Percentiles rank a stretch among this genome's conserved stretches.
Conservation (phyloP, 2,329 filamentous ascomycete genomes). For the Penicillium sumatraense region DNA sequence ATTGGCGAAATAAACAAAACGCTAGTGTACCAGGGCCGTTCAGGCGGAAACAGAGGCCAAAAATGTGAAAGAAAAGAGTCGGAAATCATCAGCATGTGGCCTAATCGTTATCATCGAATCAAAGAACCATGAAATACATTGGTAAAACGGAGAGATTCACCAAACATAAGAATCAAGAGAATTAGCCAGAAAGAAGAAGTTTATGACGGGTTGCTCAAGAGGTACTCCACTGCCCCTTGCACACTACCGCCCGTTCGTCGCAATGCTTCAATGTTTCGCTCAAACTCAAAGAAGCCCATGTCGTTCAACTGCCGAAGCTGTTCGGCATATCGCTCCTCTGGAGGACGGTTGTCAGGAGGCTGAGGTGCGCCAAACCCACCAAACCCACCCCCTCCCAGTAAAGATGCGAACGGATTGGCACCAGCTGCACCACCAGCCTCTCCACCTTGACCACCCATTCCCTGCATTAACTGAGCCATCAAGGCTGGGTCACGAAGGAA, state of each 20-base stretch:
- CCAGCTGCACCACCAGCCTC: slow-evolving; percentile 40
- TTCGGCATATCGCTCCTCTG: slow-evolving; percentile 89
- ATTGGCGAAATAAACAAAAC: slow-evolving; percentile 5
- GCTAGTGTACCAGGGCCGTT: slow-evolving; percentile 3
- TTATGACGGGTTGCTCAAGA: slow-evolving; percentile 41
- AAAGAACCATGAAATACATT: slow-evolving; percentile 1
- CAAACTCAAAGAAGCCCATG: slow-evolving; percentile 98
- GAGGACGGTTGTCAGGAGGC: slow-evolving; percentile 80
- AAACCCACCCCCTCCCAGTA: slow-evolving; percentile 57
- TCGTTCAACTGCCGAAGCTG: slow-evolving; percentile 94
- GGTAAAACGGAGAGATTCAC: neutral
- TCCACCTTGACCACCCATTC: slow-evolving; percentile 46
- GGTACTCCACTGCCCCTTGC: slow-evolving; percentile 68
- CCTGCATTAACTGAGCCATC: slow-evolving; percentile 61
- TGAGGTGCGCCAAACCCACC: slow-evolving; percentile 52
- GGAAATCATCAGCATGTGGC: slow-evolving; percentile 12
- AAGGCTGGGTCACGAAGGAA: slow-evolving; percentile 64
- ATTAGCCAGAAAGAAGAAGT: neutral
- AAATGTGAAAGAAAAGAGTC: slow-evolving; percentile 11
- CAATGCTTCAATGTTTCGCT: slow-evolving; percentile 86
- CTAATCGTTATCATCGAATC: slow-evolving; percentile 11
- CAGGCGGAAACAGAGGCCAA: neutral
- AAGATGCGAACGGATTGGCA: slow-evolving; percentile 49
- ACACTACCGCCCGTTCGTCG: slow-evolving; percentile 90
- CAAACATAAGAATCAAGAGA: neutral